Evolutionary conservation across 1,139 yeast species (phyloP).

Genomic region (Chernovozyma aurita): DNA sequence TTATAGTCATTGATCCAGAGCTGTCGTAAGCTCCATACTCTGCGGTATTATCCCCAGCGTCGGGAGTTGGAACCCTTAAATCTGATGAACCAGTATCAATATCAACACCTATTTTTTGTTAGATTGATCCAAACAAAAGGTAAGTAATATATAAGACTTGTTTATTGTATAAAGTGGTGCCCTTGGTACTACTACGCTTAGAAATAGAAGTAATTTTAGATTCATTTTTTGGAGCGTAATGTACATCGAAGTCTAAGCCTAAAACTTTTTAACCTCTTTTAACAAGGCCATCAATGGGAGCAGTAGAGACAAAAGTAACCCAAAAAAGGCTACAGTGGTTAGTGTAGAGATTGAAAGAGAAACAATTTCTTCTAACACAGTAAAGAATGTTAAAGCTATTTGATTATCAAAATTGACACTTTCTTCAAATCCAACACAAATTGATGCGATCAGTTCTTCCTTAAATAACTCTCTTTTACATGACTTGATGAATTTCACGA

Average conservation of each 20-base stretch:
- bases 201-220: no score
- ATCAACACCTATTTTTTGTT: constrained; percentile 15
- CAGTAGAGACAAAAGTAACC: constrained; percentile 1
- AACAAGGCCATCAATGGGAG: constrained; percentile 6
- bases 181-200: background rate
- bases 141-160: constrained; percentile 1
- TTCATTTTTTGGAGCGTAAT: background rate
- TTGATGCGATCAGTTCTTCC: no score
- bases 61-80: constrained; percentile 18
- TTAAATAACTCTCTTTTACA: no score
- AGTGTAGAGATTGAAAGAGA: background rate
- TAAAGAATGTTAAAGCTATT: no score
- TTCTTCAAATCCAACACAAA: no score
- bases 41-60: constrained; percentile 1
- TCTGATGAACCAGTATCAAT: constrained; percentile 32
- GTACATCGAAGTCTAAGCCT: constrained; percentile 6
- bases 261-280: constrained; percentile 6
- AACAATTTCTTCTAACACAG: no score
- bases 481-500: no score
- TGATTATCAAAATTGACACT: no score
- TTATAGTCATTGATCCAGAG: constrained; percentile 7
- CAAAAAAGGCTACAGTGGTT: constrained; percentile 1
- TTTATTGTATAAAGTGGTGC: constrained; percentile 1
- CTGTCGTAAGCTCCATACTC: constrained; percentile 8
- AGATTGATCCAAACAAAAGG: constrained; percentile 16